These are phyloP conservation scores for Saccharomyces hybrid DNA, from an alignment of 1,139 yeast species.

Conservation along the genomic window DNA sequence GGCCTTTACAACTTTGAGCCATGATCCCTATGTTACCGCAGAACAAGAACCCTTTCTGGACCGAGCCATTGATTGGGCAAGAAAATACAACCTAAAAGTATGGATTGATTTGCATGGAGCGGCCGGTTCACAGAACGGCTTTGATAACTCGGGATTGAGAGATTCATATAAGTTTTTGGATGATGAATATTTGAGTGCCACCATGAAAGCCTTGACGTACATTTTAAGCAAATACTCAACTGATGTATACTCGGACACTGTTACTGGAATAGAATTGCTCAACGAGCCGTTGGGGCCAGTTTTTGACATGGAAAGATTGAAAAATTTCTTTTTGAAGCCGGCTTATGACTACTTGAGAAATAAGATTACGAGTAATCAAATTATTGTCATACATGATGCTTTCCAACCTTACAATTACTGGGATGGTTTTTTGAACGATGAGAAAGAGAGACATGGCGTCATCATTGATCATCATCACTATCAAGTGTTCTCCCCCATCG, in stretches of 20 bases:
- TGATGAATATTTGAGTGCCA: conserved; percentile 38
- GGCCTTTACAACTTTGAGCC: conserved; percentile 65
- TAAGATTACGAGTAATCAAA: conserved; percentile 29
- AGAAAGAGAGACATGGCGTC: conserved; percentile 50
- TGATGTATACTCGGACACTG: conserved; percentile 55
- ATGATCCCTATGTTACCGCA: conserved; percentile 87
- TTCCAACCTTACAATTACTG: conserved; percentile 58
- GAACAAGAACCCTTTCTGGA: conserved; percentile 71
- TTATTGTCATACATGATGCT: conserved; percentile 40
- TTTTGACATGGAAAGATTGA: conserved; percentile 51
- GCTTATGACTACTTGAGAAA: conserved; percentile 34
- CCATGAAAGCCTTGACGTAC: conserved; percentile 27
- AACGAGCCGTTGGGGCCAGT: conserved; percentile 87
- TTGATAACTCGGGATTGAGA: conserved; percentile 82
- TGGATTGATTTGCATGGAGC: conserved; percentile 96
- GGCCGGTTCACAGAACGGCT: too few relatives aligned
- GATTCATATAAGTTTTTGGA: conserved; percentile 56
- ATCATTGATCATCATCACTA: conserved; percentile 88
- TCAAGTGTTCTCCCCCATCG: conserved; percentile 68
- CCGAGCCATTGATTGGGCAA: conserved; percentile 71
- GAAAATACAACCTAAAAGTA: conserved; percentile 53
- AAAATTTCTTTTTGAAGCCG: conserved; percentile 42
- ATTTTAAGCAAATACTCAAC: conserved; percentile 58
- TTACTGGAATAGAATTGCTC: conserved; percentile 74
- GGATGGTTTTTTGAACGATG: conserved; percentile 42